phyloP scores from a whole-genome alignment of 2,329 filamentous ascomycete species.

The Purpureocillium takamizusanense region DNA sequence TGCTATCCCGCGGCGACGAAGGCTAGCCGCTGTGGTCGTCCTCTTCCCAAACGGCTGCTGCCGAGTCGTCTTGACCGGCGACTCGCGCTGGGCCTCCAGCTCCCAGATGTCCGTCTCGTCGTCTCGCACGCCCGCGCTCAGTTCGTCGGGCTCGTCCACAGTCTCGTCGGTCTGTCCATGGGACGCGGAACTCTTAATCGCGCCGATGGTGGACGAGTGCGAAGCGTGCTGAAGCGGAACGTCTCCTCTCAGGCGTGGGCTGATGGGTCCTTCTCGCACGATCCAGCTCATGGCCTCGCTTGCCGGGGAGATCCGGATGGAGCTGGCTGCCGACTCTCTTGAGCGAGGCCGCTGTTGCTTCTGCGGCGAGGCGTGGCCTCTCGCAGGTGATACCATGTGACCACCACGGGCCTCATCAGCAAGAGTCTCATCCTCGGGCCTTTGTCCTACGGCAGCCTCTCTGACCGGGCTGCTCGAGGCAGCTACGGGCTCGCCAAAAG shows the following conservation, averaged over 20 bases:
- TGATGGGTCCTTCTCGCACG: slow-evolving; percentile 26
- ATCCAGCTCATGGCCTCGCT: slow-evolving; percentile 36
- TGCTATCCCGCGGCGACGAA: slow-evolving; percentile 18
- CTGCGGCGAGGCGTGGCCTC: too few relatives aligned
- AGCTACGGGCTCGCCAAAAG: slow-evolving; percentile 7
- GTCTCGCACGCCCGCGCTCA: slow-evolving; percentile 12
- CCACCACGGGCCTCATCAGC: too few relatives aligned
- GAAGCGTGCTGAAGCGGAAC: slow-evolving; percentile 21
- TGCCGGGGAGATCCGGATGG: slow-evolving; percentile 19
- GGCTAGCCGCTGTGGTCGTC: slow-evolving; percentile 9
- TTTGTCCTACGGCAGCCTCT: slow-evolving; percentile 11
- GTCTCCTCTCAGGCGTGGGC: slow-evolving; percentile 23
- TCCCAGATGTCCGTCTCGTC: slow-evolving; percentile 49
- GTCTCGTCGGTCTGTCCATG: slow-evolving; percentile 8
- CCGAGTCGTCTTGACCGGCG: slow-evolving; percentile 22
- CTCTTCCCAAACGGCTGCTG: slow-evolving; percentile 20
- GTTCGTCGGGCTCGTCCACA: slow-evolving; percentile 8
- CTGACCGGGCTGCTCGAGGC: slow-evolving; percentile 8
- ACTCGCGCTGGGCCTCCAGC: slow-evolving; percentile 42
- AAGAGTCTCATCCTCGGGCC: neutral
- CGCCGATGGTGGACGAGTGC: slow-evolving; percentile 4
- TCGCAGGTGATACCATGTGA: too few relatives aligned
- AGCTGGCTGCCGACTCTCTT: slow-evolving; percentile 21
- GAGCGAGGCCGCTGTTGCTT: slow-evolving; percentile 3
- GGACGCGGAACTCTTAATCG: neutral